Percentiles rank a stretch among this genome's conserved stretches.
Conservation (phyloP, 2,329 filamentous ascomycete species). For the Torrubiella hemipterigena region DNA sequence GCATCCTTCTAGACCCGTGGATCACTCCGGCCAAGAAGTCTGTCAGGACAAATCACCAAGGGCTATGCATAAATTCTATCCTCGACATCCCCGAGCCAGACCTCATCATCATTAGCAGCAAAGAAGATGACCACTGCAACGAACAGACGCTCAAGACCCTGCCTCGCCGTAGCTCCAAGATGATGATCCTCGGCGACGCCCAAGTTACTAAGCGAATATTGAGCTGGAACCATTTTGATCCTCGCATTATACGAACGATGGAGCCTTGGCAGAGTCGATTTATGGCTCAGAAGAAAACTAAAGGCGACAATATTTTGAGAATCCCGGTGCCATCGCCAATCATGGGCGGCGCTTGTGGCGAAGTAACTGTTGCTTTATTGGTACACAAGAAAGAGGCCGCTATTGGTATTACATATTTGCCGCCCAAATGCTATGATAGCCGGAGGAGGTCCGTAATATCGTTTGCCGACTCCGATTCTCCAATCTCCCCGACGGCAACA, state of each 20-base stretch:
- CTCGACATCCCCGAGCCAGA: conserved; percentile 30
- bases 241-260: conserved; percentile 30
- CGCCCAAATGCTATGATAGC: too few species aligned
- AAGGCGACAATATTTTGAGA: conserved; percentile 21
- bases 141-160: conserved; percentile 56
- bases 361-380: conserved; percentile 60
- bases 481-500: too few species aligned
- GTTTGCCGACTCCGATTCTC: too few species aligned
- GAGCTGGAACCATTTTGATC: conserved; percentile 57
- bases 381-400: conserved; percentile 51
- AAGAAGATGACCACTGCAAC: conserved; percentile 56
- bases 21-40: conserved; percentile 46
- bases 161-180: conserved; percentile 35
- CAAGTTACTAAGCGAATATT: conserved; percentile 52
- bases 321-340: conserved; percentile 42
- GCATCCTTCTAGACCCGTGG: conserved; percentile 63
- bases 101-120: conserved; percentile 32
- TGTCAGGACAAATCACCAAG: conserved; percentile 32
- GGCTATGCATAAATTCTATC: conserved; percentile 45
- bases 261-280: conserved; percentile 36
- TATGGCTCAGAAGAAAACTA: conserved; percentile 22
- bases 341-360: conserved; percentile 42
- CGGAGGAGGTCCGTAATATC: too few species aligned
- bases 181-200: conserved; percentile 54
- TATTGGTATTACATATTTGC: conserved; percentile 60